Percentiles rank a stretch among this genome's conserved stretches.
These are phyloP conservation scores for Chiua virens DNA, from an alignment of 768 basidiomycete genomes.

Conservation along the genomic window DNA sequence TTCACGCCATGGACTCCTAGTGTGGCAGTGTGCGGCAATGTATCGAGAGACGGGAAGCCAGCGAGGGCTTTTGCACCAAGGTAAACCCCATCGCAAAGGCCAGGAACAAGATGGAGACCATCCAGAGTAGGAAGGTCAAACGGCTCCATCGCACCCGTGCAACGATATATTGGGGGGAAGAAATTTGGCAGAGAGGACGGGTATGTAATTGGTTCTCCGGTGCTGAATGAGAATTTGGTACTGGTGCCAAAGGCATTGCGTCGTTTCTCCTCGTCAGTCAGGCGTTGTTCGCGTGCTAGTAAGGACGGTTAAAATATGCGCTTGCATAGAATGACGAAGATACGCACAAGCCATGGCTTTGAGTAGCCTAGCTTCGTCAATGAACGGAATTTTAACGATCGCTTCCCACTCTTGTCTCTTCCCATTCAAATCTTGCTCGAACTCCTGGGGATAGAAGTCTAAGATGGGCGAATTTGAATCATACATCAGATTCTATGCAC, in stretches of 20 bases:
- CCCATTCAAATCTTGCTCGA: conserved; percentile 93
- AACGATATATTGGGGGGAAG: conserved; percentile 85
- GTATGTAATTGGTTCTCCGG: conserved; percentile 63
- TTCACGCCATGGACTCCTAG: conserved; percentile 90
- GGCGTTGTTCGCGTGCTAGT: conserved; percentile 72
- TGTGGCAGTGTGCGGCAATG: conserved; percentile 72
- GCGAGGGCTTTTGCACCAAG: conserved; percentile 86
- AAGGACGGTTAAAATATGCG: not conserved
- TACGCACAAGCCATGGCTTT: conserved; percentile 73
- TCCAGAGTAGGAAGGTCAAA: conserved; percentile 87
- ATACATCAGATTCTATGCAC: conserved; percentile 81
- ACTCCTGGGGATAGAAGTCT: conserved; percentile 92
- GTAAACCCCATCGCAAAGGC: conserved; percentile 85
- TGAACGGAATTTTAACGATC: conserved; percentile 98
- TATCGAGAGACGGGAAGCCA: conserved; percentile 95
- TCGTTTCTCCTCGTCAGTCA: conserved; percentile 70
- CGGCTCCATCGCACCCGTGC: conserved; percentile 74
- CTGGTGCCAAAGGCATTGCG: conserved; percentile 82
- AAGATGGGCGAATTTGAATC: conserved; percentile 81
- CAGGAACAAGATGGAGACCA: conserved; percentile 82
- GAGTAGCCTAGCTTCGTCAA: conserved; percentile 76
- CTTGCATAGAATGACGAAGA: not conserved
- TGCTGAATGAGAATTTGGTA: conserved; percentile 73
- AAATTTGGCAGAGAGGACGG: conserved; percentile 93
- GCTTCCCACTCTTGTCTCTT: conserved; percentile 99